Conservation (phyloP, 768 basidiomycete genomes). For the Suillus hirtellus region DNA sequence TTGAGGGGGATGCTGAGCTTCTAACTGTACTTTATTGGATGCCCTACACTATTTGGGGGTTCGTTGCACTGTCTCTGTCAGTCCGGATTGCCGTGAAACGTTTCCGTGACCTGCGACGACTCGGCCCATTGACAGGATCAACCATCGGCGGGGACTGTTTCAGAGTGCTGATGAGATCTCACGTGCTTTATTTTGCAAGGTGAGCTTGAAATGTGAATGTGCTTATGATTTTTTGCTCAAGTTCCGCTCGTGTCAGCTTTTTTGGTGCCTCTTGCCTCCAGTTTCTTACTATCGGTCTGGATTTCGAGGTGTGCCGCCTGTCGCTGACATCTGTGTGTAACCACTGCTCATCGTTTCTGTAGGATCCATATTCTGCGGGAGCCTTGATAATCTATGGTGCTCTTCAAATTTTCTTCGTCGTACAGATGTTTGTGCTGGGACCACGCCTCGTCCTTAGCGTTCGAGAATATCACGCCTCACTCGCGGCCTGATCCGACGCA, state of each 20-base stretch:
- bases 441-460: background rate
- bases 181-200: background rate
- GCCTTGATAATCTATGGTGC: background rate
- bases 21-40: background rate
- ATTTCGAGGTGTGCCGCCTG: background rate
- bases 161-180: background rate
- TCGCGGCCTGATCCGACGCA: background rate
- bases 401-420: background rate
- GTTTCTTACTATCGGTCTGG: rapidly evolving
- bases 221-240: background rate
- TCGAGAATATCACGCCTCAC: background rate
- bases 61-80: background rate
- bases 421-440: background rate
- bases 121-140: background rate
- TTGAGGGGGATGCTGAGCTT: background rate
- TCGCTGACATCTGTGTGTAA: background rate
- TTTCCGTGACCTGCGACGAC: background rate
- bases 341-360: background rate
- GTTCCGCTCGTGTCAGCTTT: background rate
- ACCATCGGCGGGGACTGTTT: background rate
- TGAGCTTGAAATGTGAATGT: background rate
- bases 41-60: background rate
- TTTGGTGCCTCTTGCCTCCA: background rate
- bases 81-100: background rate
- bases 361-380: background rate